Percentiles rank a stretch among this genome's conserved stretches.
Conservation (phyloP, 164 flowering plant species). For the Vitis amurensis region DNA sequence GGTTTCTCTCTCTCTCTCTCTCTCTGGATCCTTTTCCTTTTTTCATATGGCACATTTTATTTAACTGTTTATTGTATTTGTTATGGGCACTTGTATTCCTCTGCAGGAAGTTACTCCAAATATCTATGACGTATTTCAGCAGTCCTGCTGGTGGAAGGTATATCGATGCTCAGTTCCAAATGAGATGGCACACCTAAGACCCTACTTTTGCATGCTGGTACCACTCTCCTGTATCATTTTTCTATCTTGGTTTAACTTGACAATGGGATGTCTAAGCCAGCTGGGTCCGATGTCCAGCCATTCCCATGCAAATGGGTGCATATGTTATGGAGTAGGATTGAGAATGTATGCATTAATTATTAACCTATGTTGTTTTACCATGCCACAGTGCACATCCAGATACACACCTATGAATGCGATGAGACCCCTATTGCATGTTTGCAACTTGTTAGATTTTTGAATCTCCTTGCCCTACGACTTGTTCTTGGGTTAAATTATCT, state of each 20-base stretch:
- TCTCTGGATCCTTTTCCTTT: not conserved
- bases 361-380: too few species aligned
- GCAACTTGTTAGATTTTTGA: too few species aligned
- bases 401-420: too few species aligned
- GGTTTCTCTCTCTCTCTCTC: constrained; percentile 39
- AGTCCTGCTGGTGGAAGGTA: constrained; percentile 81
- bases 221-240: constrained; percentile 2
- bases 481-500: too few species aligned
- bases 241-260: not conserved
- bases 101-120: constrained; percentile 87
- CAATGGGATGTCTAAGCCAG: not conserved
- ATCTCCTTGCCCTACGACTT: too few species aligned
- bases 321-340: too few species aligned
- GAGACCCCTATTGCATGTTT: too few species aligned
- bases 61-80: not conserved
- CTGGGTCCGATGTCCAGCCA: not conserved
- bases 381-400: too few species aligned
- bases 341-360: too few species aligned
- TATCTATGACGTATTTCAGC: constrained; percentile 57
- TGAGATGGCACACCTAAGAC: constrained; percentile 33
- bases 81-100: not conserved
- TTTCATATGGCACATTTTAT: not conserved
- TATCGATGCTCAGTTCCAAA: constrained; percentile 70
- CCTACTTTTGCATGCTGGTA: constrained; percentile 92
- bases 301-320: too few species aligned